Percentiles rank a stretch among this genome's conserved stretches.
Conservation (phyloP, 1,284 basidiomycete species). For the Ceratobasidium sp. region DNA sequence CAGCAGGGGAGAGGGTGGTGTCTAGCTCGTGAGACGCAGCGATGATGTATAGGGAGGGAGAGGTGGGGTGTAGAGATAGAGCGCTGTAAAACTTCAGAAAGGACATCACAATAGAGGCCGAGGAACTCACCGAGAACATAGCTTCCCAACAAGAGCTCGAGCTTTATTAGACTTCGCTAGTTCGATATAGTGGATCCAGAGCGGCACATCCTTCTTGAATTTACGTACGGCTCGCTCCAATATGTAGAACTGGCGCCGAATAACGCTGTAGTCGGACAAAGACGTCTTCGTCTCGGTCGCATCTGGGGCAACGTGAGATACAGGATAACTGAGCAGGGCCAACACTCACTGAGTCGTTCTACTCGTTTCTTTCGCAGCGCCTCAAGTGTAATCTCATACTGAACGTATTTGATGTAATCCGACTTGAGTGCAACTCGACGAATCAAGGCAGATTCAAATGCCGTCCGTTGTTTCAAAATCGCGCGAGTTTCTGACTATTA, state of each 20-base stretch:
- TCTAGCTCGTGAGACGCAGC: slow-evolving; percentile 88
- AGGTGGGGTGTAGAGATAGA: slow-evolving; percentile 85
- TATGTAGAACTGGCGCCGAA: slow-evolving; percentile 85
- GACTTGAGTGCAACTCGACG: slow-evolving; percentile 84
- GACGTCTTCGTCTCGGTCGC: slow-evolving; percentile 65
- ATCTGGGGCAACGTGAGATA: slow-evolving; percentile 55
- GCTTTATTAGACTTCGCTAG: slow-evolving; percentile 85
- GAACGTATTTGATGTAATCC: slow-evolving; percentile 91
- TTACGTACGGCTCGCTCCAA: slow-evolving; percentile 90
- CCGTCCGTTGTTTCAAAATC: slow-evolving; percentile 86
- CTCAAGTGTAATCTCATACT: slow-evolving; percentile 93
- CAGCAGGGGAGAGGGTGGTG: slow-evolving; percentile 73
- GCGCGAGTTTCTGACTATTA: slow-evolving; percentile 80
- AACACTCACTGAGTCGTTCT: slow-evolving; percentile 74
- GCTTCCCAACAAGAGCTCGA: slow-evolving; percentile 78
- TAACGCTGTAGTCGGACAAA: slow-evolving; percentile 83
- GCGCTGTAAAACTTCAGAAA: slow-evolving; percentile 62
- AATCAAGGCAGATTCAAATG: slow-evolving; percentile 85
- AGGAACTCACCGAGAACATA: slow-evolving; percentile 72
- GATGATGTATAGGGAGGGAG: slow-evolving; percentile 83
- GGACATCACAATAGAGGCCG: not conserved
- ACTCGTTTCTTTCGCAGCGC: slow-evolving; percentile 78
- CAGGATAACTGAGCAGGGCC: not conserved
- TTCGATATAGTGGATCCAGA: slow-evolving; percentile 91
- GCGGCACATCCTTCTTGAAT: slow-evolving; percentile 86